Evolutionary conservation across 495 filamentous ascomycete species (phyloP).

Genomic region (Platismatia glauca): DNA sequence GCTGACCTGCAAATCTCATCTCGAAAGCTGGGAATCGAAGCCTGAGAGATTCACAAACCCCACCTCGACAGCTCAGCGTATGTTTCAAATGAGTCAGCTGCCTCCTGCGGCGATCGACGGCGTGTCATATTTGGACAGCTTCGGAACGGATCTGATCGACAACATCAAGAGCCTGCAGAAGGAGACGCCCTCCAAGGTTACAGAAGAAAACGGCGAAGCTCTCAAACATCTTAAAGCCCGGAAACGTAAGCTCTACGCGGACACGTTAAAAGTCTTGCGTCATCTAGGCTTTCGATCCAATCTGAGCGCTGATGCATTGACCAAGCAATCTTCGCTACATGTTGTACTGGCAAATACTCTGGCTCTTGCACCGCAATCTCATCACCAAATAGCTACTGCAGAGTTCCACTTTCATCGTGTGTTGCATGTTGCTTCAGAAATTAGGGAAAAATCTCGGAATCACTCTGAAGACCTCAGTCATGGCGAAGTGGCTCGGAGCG

Average conservation of each 20-base stretch:
- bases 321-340: constrained; percentile 60
- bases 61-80: constrained; percentile 51
- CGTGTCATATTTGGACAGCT: constrained; percentile 52
- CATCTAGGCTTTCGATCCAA: constrained; percentile 85
- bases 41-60: constrained; percentile 65
- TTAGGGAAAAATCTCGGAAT: constrained; percentile 53
- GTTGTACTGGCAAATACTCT: constrained; percentile 52
- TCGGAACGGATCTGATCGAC: constrained; percentile 55
- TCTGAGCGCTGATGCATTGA: constrained; percentile 56
- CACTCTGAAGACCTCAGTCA: constrained; percentile 77
- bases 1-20: constrained; percentile 40
- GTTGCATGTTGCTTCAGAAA: constrained; percentile 58
- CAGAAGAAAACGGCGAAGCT: constrained; percentile 68
- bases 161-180: constrained; percentile 64
- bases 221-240: constrained; percentile 81
- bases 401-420: constrained; percentile 71
- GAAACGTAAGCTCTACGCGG: constrained; percentile 85
- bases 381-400: constrained; percentile 21
- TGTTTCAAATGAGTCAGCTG: constrained; percentile 48
- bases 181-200: constrained; percentile 66
- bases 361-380: constrained; percentile 17
- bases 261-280: constrained; percentile 69
- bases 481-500: constrained; percentile 65
- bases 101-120: constrained; percentile 46
- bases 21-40: constrained; percentile 49